Base-by-base conservation (phyloP, 768 basidiomycete species). In the Rossbeevera mucosa region DNA sequence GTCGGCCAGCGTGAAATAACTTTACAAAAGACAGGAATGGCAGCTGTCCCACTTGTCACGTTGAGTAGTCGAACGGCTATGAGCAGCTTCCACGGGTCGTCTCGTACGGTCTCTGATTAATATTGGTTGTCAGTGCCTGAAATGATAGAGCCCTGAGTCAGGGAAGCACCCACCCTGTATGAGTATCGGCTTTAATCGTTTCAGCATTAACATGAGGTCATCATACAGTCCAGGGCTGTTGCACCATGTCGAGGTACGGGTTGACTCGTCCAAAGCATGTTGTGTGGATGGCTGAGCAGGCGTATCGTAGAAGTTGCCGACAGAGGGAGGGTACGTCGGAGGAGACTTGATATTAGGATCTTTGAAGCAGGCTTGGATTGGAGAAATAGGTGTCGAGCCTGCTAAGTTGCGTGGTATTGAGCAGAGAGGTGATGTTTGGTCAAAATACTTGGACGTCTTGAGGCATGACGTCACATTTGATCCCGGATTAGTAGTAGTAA, bases 21-120 rank as follows among this genome's bases (percentile, higher is more conserved):
- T 20, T 71, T 64, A 75, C 77, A 80, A 59, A 88, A 86, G 13
- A 84, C 72, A 3, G 88, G 88, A 28, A 86, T 75, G 8, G 86
- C 83, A 13, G 74, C 67, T 59, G 76, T 78, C 13, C 82, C 86
- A 0, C 79, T 68, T 0, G 88, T 88, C 62, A 84, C 83, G 61
- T 91, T 90, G 18, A 90, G 76, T 5, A 90, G 70, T 30, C 77
- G 82, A 6, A 80, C 80, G 1, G 82, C 83, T 18, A 89, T 73
- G 7, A 90, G 71, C 30, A 90, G 64, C 64, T 81, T 86, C 85
- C 86, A 89, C 6, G 84, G 82, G 57, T 83, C 75, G 18, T 76
- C 64, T 0, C 76, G 72, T 21, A 86, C 69, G 42, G 60, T 63
- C 59, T 84, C 82, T 85, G 50, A 21, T 18, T 12, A 0, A 2